These are phyloP conservation scores for Lentinus brumalis DNA, from an alignment of 768 basidiomycete genomes.

Conservation along the genomic window DNA sequence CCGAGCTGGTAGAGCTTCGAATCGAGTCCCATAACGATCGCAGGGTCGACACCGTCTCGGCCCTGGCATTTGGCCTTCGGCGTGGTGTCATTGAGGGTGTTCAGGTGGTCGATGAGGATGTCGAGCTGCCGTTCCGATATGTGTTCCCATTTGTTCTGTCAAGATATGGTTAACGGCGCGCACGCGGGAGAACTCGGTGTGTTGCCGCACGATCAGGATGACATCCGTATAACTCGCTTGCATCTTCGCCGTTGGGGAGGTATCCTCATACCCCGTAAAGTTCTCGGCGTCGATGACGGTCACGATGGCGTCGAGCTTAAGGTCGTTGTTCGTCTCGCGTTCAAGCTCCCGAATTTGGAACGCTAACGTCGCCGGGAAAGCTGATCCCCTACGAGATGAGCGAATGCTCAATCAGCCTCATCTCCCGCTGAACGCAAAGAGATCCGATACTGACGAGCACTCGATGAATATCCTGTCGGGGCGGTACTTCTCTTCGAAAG, in stretches of 20 bases:
- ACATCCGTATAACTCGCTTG: conserved; percentile 95
- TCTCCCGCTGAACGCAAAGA: too few species aligned
- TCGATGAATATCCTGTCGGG: conserved; percentile 96
- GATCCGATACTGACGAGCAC: conserved; percentile 67
- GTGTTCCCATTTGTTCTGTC: conserved; percentile 89
- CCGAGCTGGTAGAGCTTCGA: conserved; percentile 65
- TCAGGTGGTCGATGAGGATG: conserved; percentile 80
- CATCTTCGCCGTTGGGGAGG: conserved; percentile 89
- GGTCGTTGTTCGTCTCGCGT: conserved; percentile 68
- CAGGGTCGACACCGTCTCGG: conserved; percentile 69
- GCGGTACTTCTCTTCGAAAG: conserved; percentile 65
- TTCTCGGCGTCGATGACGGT: conserved; percentile 93
- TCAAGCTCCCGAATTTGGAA: conserved; percentile 93
- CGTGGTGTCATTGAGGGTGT: conserved; percentile 88
- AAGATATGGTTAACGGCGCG: not conserved
- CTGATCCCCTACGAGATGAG: conserved; percentile 66
- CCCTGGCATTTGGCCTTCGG: conserved; percentile 77
- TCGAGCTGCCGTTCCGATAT: conserved; percentile 79
- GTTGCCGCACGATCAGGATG: conserved; percentile 69
- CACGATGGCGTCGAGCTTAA: conserved; percentile 87
- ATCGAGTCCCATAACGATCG: conserved; percentile 86
- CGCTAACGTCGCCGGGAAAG: conserved; percentile 93
- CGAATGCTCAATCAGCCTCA: too few species aligned
- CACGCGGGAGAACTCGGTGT: not conserved
- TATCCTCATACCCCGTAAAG: conserved; percentile 91